Evolutionary conservation across 2,329 filamentous ascomycete genomes (phyloP).

Genomic region (Pseudocercospora fuligena): DNA sequence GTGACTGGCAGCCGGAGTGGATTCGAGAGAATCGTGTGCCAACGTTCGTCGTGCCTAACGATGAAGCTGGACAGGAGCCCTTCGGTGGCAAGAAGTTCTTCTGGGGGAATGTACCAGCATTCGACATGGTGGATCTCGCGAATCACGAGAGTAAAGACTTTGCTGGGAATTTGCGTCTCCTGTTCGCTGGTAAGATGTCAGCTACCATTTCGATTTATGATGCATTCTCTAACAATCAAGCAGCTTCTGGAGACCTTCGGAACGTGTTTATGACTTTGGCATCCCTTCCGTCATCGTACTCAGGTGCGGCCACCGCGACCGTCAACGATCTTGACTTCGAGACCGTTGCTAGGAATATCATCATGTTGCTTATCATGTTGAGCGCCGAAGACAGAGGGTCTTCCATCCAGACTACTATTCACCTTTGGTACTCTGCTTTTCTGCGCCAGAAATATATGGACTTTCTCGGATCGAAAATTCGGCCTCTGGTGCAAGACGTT

Average conservation of each 20-base stretch:
- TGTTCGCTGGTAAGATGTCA: conserved; percentile 43
- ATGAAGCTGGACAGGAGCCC: not conserved
- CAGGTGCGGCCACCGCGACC: conserved; percentile 31
- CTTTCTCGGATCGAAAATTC: conserved; percentile 33
- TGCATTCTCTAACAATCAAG: not conserved
- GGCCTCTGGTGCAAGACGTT: conserved; percentile 43
- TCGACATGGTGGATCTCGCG: conserved; percentile 45
- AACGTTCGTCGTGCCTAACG: conserved; percentile 30
- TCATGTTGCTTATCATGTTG: conserved; percentile 45
- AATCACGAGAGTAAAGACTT: conserved; percentile 37
- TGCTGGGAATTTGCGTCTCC: conserved; percentile 28
- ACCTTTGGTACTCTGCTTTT: conserved; percentile 54
- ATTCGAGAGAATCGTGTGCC: conserved; percentile 28
- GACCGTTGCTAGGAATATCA: conserved; percentile 40
- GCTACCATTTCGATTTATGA: too few species aligned
- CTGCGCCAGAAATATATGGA: conserved; percentile 35
- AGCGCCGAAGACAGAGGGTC: conserved; percentile 22
- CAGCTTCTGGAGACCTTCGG: conserved; percentile 48
- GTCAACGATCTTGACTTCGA: conserved; percentile 50
- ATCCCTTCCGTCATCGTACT: conserved; percentile 40
- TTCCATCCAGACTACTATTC: conserved; percentile 44
- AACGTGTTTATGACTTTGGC: conserved; percentile 51
- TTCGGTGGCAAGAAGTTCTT: conserved; percentile 42
- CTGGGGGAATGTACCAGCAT: conserved; percentile 50
- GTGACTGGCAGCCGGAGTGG: conserved; percentile 41